Conservation (phyloP, 176 grass and related monocot species). For the Pontederia paniculata region DNA sequence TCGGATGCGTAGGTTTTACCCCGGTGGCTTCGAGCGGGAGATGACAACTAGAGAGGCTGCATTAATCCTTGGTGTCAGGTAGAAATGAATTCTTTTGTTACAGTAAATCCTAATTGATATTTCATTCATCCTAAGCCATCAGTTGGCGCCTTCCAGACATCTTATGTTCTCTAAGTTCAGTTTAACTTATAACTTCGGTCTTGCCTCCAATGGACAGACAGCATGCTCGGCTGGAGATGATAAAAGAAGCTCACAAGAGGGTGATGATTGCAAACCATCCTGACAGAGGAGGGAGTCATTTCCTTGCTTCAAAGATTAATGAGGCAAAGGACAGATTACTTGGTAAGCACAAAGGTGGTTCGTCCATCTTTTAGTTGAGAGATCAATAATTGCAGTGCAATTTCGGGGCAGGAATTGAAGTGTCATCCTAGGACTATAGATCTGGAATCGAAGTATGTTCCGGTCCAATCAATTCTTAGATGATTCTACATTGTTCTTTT, state of each 20-base stretch:
- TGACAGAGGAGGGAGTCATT: conserved; percentile 88
- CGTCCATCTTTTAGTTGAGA: conserved; percentile 30
- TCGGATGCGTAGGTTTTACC: conserved; percentile 52
- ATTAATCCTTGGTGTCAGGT: conserved; percentile 85
- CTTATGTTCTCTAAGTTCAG: too few relatives aligned
- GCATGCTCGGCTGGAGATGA: conserved; percentile 50
- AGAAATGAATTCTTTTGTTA: background rate
- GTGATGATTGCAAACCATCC: conserved; percentile 89
- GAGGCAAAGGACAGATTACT: conserved; percentile 81
- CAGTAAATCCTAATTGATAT: background rate
- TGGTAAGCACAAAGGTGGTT: conserved; percentile 39
- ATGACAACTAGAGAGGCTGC: conserved; percentile 77
- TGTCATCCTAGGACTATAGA: too few relatives aligned
- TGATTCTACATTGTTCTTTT: too few relatives aligned
- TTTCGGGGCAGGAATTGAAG: too few relatives aligned
- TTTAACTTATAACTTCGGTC: background rate
- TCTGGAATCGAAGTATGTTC: too few relatives aligned
- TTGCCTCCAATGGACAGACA: conserved; percentile 35
- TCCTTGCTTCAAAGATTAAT: conserved; percentile 67
- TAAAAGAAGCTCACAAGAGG: conserved; percentile 87
- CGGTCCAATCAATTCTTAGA: too few relatives aligned
- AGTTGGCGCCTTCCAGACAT: too few relatives aligned
- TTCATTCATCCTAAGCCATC: background rate
- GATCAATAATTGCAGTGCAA: too few relatives aligned
- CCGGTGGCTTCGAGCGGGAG: conserved; percentile 68